A percentile compares a stretch with the other conserved stretches of the same genome.
phyloP scores from a whole-genome alignment of 2,329 filamentous ascomycete species.

The Leptographium lundbergii region DNA sequence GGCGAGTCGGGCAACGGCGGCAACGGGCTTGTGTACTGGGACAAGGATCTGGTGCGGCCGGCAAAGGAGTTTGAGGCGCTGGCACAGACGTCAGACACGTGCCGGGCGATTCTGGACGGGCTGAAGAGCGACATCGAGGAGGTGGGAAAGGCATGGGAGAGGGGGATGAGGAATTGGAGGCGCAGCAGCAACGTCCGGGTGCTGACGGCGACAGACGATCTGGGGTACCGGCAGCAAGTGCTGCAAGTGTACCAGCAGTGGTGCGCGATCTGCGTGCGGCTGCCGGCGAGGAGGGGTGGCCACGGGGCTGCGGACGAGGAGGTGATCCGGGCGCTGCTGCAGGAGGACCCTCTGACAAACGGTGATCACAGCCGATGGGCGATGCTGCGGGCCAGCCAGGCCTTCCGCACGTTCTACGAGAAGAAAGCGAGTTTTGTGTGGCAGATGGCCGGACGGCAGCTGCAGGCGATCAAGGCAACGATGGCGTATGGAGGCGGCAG shows the following conservation, averaged over 20 bases:
- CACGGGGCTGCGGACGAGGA: constrained; percentile 14
- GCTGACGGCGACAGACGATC: constrained; percentile 5
- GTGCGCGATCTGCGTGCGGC: constrained; percentile 22
- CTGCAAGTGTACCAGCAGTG: constrained; percentile 27
- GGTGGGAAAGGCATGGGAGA: constrained; percentile 21
- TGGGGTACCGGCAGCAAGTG: constrained; percentile 18
- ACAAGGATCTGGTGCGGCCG: constrained; percentile 23
- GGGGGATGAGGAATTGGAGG: background rate
- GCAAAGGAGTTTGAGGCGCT: constrained; percentile 22
- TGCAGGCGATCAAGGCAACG: constrained; percentile 32
- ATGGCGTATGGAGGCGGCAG: background rate
- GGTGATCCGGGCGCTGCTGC: constrained; percentile 21
- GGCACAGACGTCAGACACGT: constrained; percentile 15
- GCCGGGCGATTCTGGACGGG: constrained; percentile 19
- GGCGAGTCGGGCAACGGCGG: background rate
- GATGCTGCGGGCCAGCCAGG: constrained; percentile 35
- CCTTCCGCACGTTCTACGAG: constrained; percentile 27
- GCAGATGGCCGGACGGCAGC: constrained; percentile 34
- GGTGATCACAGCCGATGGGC: constrained; percentile 28
- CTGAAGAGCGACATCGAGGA: constrained; percentile 22
- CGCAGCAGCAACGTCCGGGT: background rate
- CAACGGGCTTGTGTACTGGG: constrained; percentile 16
- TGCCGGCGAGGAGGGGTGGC: constrained; percentile 13
- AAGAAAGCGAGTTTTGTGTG: constrained; percentile 25
- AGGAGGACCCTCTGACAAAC: constrained; percentile 14